A percentile compares a stretch with the other conserved stretches of the same genome.
phyloP scores from a whole-genome alignment of 345 rosid genomes.

The rapeseed (Brassica napus) region Da-Ae NC_063445.1:40462001-40462500 shows the following conservation, averaged over 20 bases:
- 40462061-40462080: too few relatives aligned
- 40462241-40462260: too few relatives aligned
- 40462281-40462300: background rate
- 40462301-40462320: background rate
- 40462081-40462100: too few relatives aligned
- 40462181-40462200: too few relatives aligned
- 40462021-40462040: too few relatives aligned
- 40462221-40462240: background rate
- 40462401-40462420: background rate
- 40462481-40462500: background rate
- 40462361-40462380: background rate
- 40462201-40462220: too few relatives aligned
- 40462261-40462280: background rate
- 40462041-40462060: too few relatives aligned
- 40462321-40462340: background rate
- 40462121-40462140: too few relatives aligned
- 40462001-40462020: too few relatives aligned
- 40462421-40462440: background rate
- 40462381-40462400: background rate
- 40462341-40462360: background rate
- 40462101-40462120: too few relatives aligned
- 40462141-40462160: too few relatives aligned
- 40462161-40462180: too few relatives aligned
- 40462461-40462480: background rate
- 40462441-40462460: background rate